Evolutionary conservation across 306 rosid species (phyloP).

Genomic region (Purshia tridentata): DNA sequence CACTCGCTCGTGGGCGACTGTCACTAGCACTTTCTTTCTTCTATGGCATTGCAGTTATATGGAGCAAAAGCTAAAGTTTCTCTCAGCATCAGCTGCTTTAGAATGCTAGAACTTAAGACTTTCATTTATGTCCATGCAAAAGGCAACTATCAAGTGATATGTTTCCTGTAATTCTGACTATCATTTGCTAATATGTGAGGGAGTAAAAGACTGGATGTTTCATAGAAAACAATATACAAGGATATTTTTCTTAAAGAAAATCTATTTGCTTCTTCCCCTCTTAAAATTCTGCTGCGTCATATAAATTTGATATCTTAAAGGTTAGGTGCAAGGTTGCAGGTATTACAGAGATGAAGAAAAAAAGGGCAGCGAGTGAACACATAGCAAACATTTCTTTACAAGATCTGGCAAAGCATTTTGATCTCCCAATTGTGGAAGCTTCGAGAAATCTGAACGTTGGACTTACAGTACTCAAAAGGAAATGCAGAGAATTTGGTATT

Average conservation of each 20-base stretch:
- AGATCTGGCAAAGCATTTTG: slow-evolving; percentile 80
- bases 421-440: slow-evolving; percentile 80
- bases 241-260: background rate
- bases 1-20: too few species aligned
- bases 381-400: slow-evolving; percentile 60
- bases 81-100: background rate
- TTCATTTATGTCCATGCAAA: background rate
- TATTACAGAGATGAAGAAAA: slow-evolving; percentile 52
- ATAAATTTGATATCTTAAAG: slow-evolving; percentile 39
- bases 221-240: background rate
- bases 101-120: background rate
- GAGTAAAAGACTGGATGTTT: background rate
- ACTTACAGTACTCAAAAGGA: slow-evolving; percentile 81
- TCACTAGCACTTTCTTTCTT: background rate
- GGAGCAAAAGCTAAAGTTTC: slow-evolving; percentile 20
- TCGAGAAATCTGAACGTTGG: slow-evolving; percentile 76
- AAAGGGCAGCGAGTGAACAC: slow-evolving; percentile 65
- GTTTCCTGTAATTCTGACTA: background rate
- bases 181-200: background rate
- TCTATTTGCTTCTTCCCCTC: slow-evolving; percentile 1
- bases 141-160: background rate
- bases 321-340: slow-evolving; percentile 45
- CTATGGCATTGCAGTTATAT: slow-evolving; percentile 16
- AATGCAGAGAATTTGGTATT: slow-evolving; percentile 90
- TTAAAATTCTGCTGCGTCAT: slow-evolving; percentile 20